Base-by-base conservation (phyloP, 495 filamentous ascomycete genomes). In the Tuber microsphaerosporum region DNA sequence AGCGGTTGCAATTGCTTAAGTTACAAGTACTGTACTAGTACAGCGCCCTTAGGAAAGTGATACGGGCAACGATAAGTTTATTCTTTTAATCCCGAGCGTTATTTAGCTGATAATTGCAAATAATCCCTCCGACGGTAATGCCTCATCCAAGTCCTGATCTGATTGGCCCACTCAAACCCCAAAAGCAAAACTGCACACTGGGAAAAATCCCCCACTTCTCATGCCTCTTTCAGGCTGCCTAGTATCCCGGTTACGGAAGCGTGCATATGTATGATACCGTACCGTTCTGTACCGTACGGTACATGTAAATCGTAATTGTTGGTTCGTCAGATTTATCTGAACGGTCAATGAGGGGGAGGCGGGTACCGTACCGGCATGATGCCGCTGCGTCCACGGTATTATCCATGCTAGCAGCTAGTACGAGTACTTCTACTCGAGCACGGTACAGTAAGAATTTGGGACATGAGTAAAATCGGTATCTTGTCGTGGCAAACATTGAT, bases 201-300 rank as follows among this genome's bases (percentile, higher is more conserved):
- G 12, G 56, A 65, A 34, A 65, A 65, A 34, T 65, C 26, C 26
- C 51, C 56, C 56, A 65, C 56, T 65, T 65, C 34, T 65, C 56
- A 26, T 65, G 12, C 26, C 56, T 65, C 56, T 34, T 65, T 65
- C 56, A 65, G 56, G 56, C 56, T n/a, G 56, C 56, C 56, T 65
- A 34, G 56, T 65, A 65, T 34, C 56, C 56, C 26, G 26, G 56
- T 65, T 65, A 34, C 56, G 56, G 56, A 65, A 65, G 56, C 56
- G 56, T 65, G 56, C 56, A 65, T 65, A 65, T 65, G 56, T 65
- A 65, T 65, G 56, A 65, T 65, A 65, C 56, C 56, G 56, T 65
- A 65, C 56, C 26, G 56, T 34, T 65, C 56, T 65, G 56, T 31
- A n/a, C 56, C 34, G 56, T 31, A n/a, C 2, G 3, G 48, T 61